Evolutionary conservation across 2,329 filamentous ascomycete genomes (phyloP), one percentile per base, ranked within the genome.

Genomic region (Aspergillus chevalieri): DNA sequence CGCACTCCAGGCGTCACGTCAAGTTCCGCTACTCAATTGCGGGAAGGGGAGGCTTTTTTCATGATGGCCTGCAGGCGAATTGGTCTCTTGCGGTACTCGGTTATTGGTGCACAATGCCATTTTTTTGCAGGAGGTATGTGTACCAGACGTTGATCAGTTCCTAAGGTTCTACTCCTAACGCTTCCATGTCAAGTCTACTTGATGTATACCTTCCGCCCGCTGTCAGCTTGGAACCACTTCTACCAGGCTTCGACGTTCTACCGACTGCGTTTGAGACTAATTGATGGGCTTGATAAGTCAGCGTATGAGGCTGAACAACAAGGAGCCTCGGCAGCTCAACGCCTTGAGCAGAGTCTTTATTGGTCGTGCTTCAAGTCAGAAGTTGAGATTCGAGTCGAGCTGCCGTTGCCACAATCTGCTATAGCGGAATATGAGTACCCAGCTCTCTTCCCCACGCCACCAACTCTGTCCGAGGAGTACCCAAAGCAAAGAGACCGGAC

Each of bases 291-390:
- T 30, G 44, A 48, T 45, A 28, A 34, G 19, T 50, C 41, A 33
- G 46, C 34, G 24, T 47, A 43, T 43, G 44, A 47, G 47, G 42
- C 34, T 19, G 47, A 46, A 39, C 48, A 48, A 42, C 46, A 39
- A 22, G 42, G 47, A 34, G 54, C 24, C 41, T 46, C 24, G 51
- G 45, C 57, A 55, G 45, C 51, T 45, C 60, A 62, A 9, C 60
- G 64, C 4, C 54, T 73, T 2, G 70, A 73, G 52, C 69, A 74
- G 49, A 61, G 69, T 33, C 54, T 74, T 1, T 73, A 72, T 55
- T 74, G 71, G 71, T 70, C 66, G 6, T 72, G 69, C 46, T 73
- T 72, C 59, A 74, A 74, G 54, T 70, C 70, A 1, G 71, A 74
- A 53, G 67, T 65, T 49, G 69, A 73, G 51, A 63, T 72, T 4